Conservation (phyloP, 1,284 basidiomycete species). For the Ceratobasidium papillatum region DNA sequence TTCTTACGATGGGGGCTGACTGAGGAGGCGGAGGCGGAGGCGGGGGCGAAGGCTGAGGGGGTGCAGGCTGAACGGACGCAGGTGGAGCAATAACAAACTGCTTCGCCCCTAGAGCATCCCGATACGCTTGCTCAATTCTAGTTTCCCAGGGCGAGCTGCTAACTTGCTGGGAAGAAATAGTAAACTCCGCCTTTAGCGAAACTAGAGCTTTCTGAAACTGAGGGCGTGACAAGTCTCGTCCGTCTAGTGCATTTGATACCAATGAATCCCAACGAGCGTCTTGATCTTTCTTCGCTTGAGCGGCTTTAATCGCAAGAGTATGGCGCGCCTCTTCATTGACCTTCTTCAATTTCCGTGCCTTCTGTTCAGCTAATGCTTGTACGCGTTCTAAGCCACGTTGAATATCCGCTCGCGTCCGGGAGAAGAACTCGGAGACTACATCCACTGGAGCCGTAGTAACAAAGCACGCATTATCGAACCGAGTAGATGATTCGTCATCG, state of each 20-base stretch:
- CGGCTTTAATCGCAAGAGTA: slow-evolving; percentile 24
- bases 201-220: slow-evolving; percentile 28
- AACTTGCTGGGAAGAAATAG: slow-evolving; percentile 5
- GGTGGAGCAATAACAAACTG: slow-evolving; percentile 26
- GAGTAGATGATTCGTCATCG: slow-evolving; percentile 52
- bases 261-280: slow-evolving; percentile 18
- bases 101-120: slow-evolving; percentile 20
- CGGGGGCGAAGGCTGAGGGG: too few species aligned
- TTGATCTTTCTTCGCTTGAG: slow-evolving; percentile 17
- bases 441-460: slow-evolving; percentile 65
- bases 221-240: not conserved
- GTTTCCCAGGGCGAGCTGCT: slow-evolving; percentile 6
- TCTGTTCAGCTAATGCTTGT: slow-evolving; percentile 6
- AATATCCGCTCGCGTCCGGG: slow-evolving; percentile 2
- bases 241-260: slow-evolving; percentile 9
- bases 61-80: too few species aligned
- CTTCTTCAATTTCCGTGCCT: slow-evolving; percentile 9
- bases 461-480: slow-evolving; percentile 48
- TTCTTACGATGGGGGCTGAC: not conserved
- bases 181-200: slow-evolving; percentile 7
- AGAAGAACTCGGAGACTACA: slow-evolving; percentile 60
- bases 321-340: not conserved
- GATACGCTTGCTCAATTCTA: slow-evolving; percentile 5
- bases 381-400: slow-evolving; percentile 5
- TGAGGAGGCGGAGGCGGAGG: not conserved